Percentiles rank a stretch among this genome's conserved stretches.
phyloP scores from a whole-genome alignment of 108 stramenopile genomes.

The Ochromonas danica region DNA sequence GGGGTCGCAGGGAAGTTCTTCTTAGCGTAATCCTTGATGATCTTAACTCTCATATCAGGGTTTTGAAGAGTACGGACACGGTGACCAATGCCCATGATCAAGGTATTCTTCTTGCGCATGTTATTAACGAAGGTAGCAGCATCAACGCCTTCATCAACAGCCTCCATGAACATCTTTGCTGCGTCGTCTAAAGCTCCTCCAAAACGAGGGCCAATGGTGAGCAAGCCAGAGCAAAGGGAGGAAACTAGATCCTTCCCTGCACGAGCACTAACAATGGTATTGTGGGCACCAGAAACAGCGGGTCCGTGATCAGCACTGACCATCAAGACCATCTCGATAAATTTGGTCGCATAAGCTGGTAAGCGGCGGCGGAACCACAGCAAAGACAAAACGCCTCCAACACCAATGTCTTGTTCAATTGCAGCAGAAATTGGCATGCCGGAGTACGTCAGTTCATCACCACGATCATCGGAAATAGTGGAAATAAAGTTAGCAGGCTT shows the following conservation, averaged over 20 bases:
- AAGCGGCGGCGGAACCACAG: slow-evolving; percentile 83
- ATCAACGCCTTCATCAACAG: slow-evolving; percentile 65
- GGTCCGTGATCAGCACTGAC: slow-evolving; percentile 81
- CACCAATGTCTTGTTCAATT: slow-evolving; percentile 72
- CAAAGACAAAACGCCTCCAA: slow-evolving; percentile 80
- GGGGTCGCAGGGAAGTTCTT: slow-evolving; percentile 73
- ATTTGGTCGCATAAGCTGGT: slow-evolving; percentile 78
- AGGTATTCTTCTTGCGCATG: slow-evolving; percentile 72
- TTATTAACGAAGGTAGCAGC: slow-evolving; percentile 71
- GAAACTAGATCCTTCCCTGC: slow-evolving; percentile 88
- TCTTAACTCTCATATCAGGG: slow-evolving; percentile 79
- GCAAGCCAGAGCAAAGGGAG: slow-evolving; percentile 70
- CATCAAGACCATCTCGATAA: slow-evolving; percentile 90
- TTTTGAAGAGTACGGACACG: slow-evolving; percentile 73
- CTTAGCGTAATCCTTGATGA: slow-evolving; percentile 77
- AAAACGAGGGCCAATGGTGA: slow-evolving; percentile 85
- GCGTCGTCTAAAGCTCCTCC: slow-evolving; percentile 85
- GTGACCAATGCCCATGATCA: slow-evolving; percentile 92
- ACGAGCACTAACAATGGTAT: slow-evolving; percentile 82
- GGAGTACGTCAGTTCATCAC: slow-evolving; percentile 77
- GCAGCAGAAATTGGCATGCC: slow-evolving; percentile 82
- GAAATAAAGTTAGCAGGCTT: slow-evolving; percentile 89
- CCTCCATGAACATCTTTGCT: slow-evolving; percentile 69
- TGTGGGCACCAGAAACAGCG: slow-evolving; percentile 81
- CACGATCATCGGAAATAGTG: slow-evolving; percentile 82